These are phyloP conservation scores for Pterocarpus macrocarpus DNA, from an alignment of 306 rosid species.

Conservation along the genomic window DNA sequence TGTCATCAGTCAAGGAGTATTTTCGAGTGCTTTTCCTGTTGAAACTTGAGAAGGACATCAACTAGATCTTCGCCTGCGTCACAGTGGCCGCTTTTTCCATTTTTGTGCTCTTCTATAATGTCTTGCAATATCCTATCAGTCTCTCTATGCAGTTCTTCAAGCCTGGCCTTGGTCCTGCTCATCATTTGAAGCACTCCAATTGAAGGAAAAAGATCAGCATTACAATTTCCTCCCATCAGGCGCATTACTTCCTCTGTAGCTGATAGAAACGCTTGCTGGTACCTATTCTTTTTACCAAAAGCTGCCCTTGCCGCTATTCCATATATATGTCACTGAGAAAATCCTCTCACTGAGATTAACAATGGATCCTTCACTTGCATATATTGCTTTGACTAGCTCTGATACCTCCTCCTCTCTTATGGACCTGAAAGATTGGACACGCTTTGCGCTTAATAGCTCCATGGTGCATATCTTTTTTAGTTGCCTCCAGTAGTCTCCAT, in stretches of 20 bases:
- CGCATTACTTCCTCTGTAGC: constrained; percentile 1
- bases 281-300: constrained; percentile 28
- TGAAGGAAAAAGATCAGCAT: constrained; percentile 45
- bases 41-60: constrained; percentile 47
- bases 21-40: constrained; percentile 1
- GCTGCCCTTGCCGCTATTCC: constrained; percentile 19
- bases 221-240: neutral
- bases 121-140: constrained; percentile 28
- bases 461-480: constrained; percentile 46
- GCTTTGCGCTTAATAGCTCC: constrained; percentile 13
- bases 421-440: constrained; percentile 42
- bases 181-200: constrained; percentile 39
- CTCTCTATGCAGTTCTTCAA: constrained; percentile 26
- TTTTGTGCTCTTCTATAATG: neutral
- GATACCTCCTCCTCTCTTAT: constrained; percentile 38
- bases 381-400: constrained; percentile 28
- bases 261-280: neutral
- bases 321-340: neutral
- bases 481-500: constrained; percentile 47
- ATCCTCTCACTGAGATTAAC: constrained; percentile 42
- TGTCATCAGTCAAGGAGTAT: neutral
- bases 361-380: constrained; percentile 32
- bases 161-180: constrained; percentile 19
- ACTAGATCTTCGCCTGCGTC: constrained; percentile 45
- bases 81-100: constrained; percentile 7